Conservation (phyloP, 1,284 basidiomycete genomes). For the Chalciporus sp. region DNA sequence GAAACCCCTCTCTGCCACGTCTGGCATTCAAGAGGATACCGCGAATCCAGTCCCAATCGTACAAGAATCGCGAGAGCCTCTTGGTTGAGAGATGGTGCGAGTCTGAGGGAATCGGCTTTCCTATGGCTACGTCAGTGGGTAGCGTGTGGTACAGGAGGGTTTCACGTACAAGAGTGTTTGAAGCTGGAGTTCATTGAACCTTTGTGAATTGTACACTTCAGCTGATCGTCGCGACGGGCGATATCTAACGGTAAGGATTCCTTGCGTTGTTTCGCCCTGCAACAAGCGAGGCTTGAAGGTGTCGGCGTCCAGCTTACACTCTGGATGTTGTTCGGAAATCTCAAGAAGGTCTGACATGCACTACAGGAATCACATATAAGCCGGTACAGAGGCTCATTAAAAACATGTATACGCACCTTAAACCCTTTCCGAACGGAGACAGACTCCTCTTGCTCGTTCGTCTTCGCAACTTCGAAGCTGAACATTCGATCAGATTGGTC, state of each 20-base stretch:
- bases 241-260: slow-evolving; percentile 35
- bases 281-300: slow-evolving; percentile 31
- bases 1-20: slow-evolving; percentile 23
- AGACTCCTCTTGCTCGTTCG: slow-evolving; percentile 58
- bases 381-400: not conserved
- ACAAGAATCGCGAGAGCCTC: slow-evolving; percentile 33
- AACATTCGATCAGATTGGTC: slow-evolving; percentile 50
- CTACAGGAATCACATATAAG: not conserved
- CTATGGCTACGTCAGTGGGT: slow-evolving; percentile 19
- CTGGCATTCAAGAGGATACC: slow-evolving; percentile 24
- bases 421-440: slow-evolving; percentile 46
- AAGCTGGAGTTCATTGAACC: slow-evolving; percentile 16
- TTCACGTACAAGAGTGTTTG: slow-evolving; percentile 20
- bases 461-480: slow-evolving; percentile 57
- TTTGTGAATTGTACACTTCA: slow-evolving; percentile 2
- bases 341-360: not conserved
- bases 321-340: not conserved
- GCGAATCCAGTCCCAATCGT: slow-evolving; percentile 31
- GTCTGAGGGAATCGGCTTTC: slow-evolving; percentile 22
- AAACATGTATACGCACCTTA: slow-evolving; percentile 31
- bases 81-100: slow-evolving; percentile 32
- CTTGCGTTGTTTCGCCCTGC: slow-evolving; percentile 39
- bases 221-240: slow-evolving; percentile 11
- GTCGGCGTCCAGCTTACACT: slow-evolving; percentile 15
- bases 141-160: not conserved